These are phyloP conservation scores for Nicotiana noctiflora DNA, from an alignment of 257 asterid genomes.

Conservation along the genomic window DNA sequence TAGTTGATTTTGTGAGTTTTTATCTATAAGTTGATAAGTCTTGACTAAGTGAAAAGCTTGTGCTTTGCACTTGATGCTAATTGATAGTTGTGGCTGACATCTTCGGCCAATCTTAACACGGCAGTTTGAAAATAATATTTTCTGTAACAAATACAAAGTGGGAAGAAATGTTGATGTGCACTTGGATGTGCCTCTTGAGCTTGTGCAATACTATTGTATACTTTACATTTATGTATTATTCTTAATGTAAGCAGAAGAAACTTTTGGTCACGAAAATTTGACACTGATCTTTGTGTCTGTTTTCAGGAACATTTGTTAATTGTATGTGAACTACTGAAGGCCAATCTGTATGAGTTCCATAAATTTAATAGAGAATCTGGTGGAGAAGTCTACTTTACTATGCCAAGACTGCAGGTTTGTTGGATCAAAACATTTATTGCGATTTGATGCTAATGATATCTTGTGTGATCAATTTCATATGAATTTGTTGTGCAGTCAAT, in stretches of 20 bases:
- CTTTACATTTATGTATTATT: background rate
- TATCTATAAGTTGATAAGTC: background rate
- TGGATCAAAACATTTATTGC: background rate
- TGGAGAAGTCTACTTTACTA: slow-evolving; percentile 77
- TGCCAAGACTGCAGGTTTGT: slow-evolving; percentile 73
- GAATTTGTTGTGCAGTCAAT: slow-evolving; percentile 41
- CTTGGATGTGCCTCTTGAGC: slow-evolving; percentile 1
- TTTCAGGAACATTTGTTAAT: slow-evolving; percentile 70
- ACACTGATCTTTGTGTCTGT: slow-evolving; percentile 1
- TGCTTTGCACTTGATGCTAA: background rate
- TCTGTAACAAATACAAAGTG: background rate
- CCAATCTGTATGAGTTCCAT: slow-evolving; percentile 69
- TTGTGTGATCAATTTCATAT: background rate
- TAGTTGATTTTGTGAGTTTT: background rate
- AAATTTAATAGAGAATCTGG: slow-evolving; percentile 78
- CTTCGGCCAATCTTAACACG: background rate
- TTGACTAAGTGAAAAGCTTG: background rate
- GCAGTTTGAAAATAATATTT: background rate
- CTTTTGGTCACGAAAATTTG: background rate
- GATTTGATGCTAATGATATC: background rate
- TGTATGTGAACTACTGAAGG: slow-evolving; percentile 75
- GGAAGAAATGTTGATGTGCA: background rate
- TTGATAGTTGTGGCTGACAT: background rate
- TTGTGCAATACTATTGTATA: background rate
- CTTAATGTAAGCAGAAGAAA: background rate